Evolutionary conservation across 768 basidiomycete species (phyloP), one percentile per base, ranked within the genome.

Genomic region (Suillus decipiens): DNA sequence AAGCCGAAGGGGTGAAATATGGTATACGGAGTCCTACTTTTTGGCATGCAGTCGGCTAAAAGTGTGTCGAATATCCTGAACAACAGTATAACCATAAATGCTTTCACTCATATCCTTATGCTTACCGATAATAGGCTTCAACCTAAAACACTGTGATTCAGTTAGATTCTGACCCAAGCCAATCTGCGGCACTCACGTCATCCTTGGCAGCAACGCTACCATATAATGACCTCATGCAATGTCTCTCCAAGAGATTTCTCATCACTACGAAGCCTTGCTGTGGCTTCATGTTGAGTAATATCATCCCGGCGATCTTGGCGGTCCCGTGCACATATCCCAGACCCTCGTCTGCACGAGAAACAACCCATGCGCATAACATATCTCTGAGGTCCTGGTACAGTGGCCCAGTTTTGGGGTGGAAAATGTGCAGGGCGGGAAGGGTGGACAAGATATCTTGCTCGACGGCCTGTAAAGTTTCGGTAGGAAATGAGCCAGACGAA

Each of bases 31-130:
- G 39, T 67, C 86, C 71, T 70, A 96, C 93, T 89, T 77, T 95
- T 95, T 1, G 95, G 95, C 93, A 96, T 95, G 34, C 89, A 87
- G 73, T 96, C 95, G 19, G 95, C 95, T 36, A 96, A 81, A 28
- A 96, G 74, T 1, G 95, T 96, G 72, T 96, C 95, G 66, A 96
- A 96, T 70, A 96, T 95, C 69, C 93, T 95, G 69, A 34, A 24
- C 31, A 39, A 31, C 15, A 45, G 33, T 6, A 34, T 54, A 56
- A 59, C 55, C 47, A n/a, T 1, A 53, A 54, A 11, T 22, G 12
- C 17, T 17, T 19, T 41, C 24, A 31, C 39, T 22, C 10, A 41
- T 19, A 6, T 41, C 39, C 17, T 31, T 31, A 1, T 48, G 64
- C 63, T 70, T 69, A 93, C 92, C 94, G 86, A 77, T 93, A 95